Evolutionary conservation across 208 protist species (phyloP).

Genomic region (Plasmodiophora brassicae): DNA sequence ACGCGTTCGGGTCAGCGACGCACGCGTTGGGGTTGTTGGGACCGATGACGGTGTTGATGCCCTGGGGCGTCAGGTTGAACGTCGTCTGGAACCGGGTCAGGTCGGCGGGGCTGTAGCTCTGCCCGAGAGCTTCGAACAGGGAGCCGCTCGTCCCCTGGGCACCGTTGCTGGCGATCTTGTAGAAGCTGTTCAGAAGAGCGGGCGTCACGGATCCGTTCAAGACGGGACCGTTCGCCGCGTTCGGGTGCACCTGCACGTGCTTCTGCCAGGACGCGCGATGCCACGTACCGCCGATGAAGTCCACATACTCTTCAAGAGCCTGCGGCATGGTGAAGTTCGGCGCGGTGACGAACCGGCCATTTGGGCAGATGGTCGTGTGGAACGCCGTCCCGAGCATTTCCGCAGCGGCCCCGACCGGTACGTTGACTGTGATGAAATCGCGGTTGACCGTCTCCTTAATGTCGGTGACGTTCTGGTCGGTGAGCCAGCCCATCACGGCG

Average conservation of each 20-base stretch:
- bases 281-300: neutral
- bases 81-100: neutral
- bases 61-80: neutral
- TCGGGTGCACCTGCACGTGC: neutral
- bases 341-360: neutral
- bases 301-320: neutral
- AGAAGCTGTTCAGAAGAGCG: neutral
- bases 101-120: neutral
- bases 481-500: neutral
- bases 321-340: neutral
- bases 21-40: neutral
- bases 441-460: neutral
- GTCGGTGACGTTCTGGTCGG: neutral
- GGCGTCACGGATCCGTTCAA: neutral
- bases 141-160: neutral
- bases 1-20: neutral
- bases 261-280: neutral
- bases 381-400: neutral
- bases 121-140: constrained; percentile 21
- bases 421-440: neutral
- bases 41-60: neutral
- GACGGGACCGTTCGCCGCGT: neutral
- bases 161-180: neutral
- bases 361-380: neutral
- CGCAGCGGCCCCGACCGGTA: neutral